These are phyloP conservation scores for Petasospora fabianii DNA, from an alignment of 1,139 yeast species.

Conservation along the genomic window DNA sequence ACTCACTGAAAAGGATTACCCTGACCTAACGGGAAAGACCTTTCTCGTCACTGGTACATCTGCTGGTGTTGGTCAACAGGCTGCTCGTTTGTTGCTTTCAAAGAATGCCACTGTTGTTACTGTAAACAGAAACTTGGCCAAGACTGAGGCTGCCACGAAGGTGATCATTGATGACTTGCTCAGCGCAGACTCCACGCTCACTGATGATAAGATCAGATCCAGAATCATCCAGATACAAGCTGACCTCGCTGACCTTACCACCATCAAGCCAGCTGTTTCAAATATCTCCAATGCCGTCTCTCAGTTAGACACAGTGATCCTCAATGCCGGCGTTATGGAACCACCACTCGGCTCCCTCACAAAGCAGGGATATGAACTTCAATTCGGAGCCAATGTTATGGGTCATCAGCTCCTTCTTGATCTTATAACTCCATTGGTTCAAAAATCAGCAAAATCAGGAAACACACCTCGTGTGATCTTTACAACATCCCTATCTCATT, in stretches of 20 bases:
- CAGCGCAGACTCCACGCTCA: slow-evolving; percentile 6
- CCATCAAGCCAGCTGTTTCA: slow-evolving; percentile 39
- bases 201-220: slow-evolving; percentile 9
- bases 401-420: slow-evolving; percentile 48
- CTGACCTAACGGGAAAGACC: slow-evolving; percentile 33
- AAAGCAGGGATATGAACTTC: slow-evolving; percentile 42
- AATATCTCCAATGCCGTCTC: slow-evolving; percentile 29
- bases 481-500: slow-evolving; percentile 42
- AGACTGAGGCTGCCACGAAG: slow-evolving; percentile 35
- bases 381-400: slow-evolving; percentile 46
- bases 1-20: slow-evolving; percentile 37
- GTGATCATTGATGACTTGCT: slow-evolving; percentile 27
- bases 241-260: slow-evolving; percentile 44
- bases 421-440: slow-evolving; percentile 40
- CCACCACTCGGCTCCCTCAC: slow-evolving; percentile 37
- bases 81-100: slow-evolving; percentile 36
- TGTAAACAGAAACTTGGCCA: slow-evolving; percentile 37
- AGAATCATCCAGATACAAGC: slow-evolving; percentile 30
- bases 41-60: slow-evolving; percentile 41
- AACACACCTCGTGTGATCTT: slow-evolving; percentile 41
- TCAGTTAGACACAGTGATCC: slow-evolving; percentile 41
- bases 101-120: slow-evolving; percentile 44
- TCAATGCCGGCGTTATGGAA: slow-evolving; percentile 51
- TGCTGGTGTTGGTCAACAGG: slow-evolving; percentile 45
- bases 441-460: slow-evolving; percentile 18